Base-by-base conservation (phyloP, 768 basidiomycete species). In the Psilocybe azurescens region DNA sequence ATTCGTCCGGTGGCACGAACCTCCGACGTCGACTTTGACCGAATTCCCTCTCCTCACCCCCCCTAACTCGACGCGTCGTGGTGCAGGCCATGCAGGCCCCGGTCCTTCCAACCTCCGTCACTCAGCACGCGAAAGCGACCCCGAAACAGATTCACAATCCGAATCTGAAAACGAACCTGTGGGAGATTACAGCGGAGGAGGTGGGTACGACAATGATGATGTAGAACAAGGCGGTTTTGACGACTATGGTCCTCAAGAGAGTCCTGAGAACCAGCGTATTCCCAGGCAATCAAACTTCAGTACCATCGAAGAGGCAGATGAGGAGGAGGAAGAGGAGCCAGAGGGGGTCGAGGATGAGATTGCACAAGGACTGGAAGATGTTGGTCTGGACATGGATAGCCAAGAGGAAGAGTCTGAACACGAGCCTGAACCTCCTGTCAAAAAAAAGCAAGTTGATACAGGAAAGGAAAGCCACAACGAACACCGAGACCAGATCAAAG, bases 21-120 rank as follows among this genome's bases (percentile, higher is more conserved):
- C 1, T 83, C 86, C 14, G 81, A 81, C n/a, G 70, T 87, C 16
- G 81, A 87, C 67, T 90, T 86, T 65, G 88, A 89, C 72, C 72
- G 79, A 51, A 78, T 89, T 0, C 89, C 89, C 1, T 89, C 89
- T 11, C 88, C 88, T 7, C 82, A 78, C 6, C 72, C 75, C 75
- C 6, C 72, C 73, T 29, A 50, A 70, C 28, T 65, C 68, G 5
- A 64, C 67, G 13, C 80, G 78, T 38, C 70, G 72, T 50, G 72
- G 75, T 5, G 62, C 72, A 36, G 58, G 65, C 46, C 75, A 76
- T 51, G 73, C 77, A 2, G 79, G 75, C 9, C 72, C 78, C 3
- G 79, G 79, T 1, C 78, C 78, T 1, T 83, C 82, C 3, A 74
- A 67, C 4, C 73, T 82, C n/a, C 77, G 74, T 4, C 77, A 59